Evolutionary conservation across 2,329 filamentous ascomycete genomes (phyloP), one percentile per base, ranked within the genome.

Genomic region (Pseudogymnoascus sp.): DNA sequence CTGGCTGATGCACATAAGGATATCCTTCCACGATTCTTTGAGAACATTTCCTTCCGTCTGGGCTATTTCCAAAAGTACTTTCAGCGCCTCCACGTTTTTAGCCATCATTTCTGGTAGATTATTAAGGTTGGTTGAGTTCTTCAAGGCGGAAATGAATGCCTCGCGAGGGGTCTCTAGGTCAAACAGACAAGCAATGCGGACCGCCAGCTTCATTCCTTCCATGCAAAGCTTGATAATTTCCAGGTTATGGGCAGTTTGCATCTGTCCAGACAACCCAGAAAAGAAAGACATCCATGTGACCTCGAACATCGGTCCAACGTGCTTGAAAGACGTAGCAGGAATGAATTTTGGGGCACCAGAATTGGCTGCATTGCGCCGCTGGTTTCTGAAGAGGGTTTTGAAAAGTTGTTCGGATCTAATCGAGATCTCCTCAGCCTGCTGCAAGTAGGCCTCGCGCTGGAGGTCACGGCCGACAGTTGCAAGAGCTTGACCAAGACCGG

Each of bases 231-330:
- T 91, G 74, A 97, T 92, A 14, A 94, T 90, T 67, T 97, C 92
- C 4, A 96, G 80, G 70, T 97, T 97, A 68, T 96, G 90, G 0
- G 91, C 89, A 72, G 96, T 92, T 69, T 97, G 94, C 73, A 94
- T 92, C 68, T 95, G 90, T 60, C 90, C 92, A 1, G 93, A 97
- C 25, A 99, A 82, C 0, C 92, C 92, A 4, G 93, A 97, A 71
- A 99, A 89, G 75, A 97, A 95, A 8, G 93, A 96, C 93, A 97
- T 99, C 94, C 94, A 99, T 0, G 92, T 95, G 23, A 96, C 92
- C 70, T 96, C 92, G 72, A 99, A 97, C 94, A 99, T 99, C 0
- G 94, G 92, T 0, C 94, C 94, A 59, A 97, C 90, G 73, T 99
- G 94, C 69, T 91, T 93, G 73, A 91, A 92, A 0, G 92, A 97